Conservation (phyloP, 108 stramenopile species). For the Nitzschia sp. region DNA sequence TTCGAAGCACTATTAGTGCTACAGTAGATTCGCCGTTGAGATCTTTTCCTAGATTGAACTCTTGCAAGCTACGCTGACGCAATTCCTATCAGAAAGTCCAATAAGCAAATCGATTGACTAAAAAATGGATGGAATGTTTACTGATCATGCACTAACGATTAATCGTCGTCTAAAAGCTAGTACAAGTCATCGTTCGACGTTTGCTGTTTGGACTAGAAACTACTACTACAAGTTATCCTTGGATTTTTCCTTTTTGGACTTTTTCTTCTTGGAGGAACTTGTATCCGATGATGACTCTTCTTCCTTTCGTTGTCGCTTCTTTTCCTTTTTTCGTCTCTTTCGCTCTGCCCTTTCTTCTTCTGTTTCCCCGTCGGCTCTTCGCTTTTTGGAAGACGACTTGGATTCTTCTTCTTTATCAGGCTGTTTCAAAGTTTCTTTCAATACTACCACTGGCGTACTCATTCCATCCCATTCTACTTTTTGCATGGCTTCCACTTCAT, state of each 20-base stretch:
- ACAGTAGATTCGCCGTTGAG: too few species aligned
- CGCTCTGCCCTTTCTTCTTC: conserved; percentile 18
- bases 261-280: not conserved
- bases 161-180: too few species aligned
- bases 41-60: too few species aligned
- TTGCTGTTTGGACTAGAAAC: not conserved
- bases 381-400: conserved; percentile 19
- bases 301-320: conserved; percentile 20
- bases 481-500: conserved; percentile 50
- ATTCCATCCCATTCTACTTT: conserved; percentile 80
- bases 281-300: not conserved
- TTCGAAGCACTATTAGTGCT: too few species aligned
- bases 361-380: conserved; percentile 23
- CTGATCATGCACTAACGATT: too few species aligned
- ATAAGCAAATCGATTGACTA: too few species aligned
- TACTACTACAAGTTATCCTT: not conserved
- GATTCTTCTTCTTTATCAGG: not conserved
- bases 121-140: too few species aligned
- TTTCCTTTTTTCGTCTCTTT: conserved; percentile 26
- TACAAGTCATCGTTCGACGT: too few species aligned
- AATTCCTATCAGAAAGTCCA: too few species aligned
- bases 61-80: too few species aligned
- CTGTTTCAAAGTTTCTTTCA: conserved; percentile 18
- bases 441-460: conserved; percentile 48
- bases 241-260: not conserved